phyloP scores from a whole-genome alignment of 768 basidiomycete genomes.

The Boletus speciosus region DNA sequence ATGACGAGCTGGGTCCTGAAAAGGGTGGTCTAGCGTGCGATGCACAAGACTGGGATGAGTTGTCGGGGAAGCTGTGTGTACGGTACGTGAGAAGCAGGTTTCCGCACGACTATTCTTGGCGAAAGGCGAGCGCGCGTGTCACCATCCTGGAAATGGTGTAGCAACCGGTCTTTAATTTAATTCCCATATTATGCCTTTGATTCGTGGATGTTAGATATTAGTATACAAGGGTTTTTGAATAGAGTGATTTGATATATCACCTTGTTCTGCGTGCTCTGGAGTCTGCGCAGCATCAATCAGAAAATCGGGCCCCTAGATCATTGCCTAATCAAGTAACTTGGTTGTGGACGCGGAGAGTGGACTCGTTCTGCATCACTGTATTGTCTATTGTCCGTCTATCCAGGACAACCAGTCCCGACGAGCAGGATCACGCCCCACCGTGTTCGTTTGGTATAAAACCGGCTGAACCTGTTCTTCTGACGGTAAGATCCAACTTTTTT shows the following conservation, averaged over 20 bases:
- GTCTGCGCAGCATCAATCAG: no score
- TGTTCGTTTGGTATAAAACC: neutral
- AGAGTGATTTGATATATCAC: no score
- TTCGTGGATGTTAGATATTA: no score
- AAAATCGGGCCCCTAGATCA: no score
- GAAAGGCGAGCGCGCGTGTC: conserved; percentile 21
- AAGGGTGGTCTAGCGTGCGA: conserved; percentile 15
- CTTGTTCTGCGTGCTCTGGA: no score
- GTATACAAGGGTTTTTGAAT: no score
- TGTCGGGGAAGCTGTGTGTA: conserved; percentile 28
- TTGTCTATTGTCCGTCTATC: neutral
- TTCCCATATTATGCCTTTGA: no score
- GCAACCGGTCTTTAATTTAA: neutral
- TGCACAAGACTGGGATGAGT: conserved; percentile 32
- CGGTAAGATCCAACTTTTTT: neutral
- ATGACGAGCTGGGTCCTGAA: conserved; percentile 15
- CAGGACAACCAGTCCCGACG: neutral
- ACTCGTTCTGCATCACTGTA: neutral
- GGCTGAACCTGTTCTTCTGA: neutral
- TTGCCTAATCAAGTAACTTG: no score
- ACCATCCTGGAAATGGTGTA: conserved; percentile 28
- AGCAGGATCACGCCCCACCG: neutral
- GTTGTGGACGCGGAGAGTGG: no score
- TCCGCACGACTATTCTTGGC: conserved; percentile 23
- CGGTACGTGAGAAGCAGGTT: conserved; percentile 21